A percentile compares a stretch with the other conserved stretches of the same genome.
phyloP scores from a whole-genome alignment of 2,329 filamentous ascomycete species.

The Tolypocladium tropicale region DNA sequence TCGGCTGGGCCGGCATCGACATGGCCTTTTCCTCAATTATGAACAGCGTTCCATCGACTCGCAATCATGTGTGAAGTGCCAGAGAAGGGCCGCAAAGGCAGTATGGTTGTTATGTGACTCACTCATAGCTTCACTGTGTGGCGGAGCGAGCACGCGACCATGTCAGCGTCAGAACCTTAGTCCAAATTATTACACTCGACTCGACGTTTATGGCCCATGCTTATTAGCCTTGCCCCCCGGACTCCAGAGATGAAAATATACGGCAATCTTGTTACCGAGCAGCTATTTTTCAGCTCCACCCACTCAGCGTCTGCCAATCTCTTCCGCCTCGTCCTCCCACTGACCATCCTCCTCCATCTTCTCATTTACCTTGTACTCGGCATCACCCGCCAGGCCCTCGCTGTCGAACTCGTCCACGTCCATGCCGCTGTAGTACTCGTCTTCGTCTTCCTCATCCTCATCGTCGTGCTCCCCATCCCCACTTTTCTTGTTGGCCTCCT shows the following conservation, averaged over 20 bases:
- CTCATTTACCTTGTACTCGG: conserved; percentile 37
- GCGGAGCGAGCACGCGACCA: background rate
- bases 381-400: conserved; percentile 39
- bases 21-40: too few relatives aligned
- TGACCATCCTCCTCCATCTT: conserved; percentile 38
- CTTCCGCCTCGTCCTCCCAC: conserved; percentile 38
- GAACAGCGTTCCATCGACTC: too few relatives aligned
- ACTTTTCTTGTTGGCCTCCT: conserved; percentile 28
- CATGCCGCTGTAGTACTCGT: conserved; percentile 33
- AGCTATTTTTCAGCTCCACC: background rate
- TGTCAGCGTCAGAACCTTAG: background rate
- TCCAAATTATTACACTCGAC: background rate
- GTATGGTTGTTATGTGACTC: too few relatives aligned
- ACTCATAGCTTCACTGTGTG: too few relatives aligned
- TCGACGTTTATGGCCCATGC: background rate
- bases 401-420: conserved; percentile 41
- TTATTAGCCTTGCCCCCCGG: background rate
- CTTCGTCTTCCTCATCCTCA: conserved; percentile 30
- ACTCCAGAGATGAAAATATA: background rate
- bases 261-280: background rate
- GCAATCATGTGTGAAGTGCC: too few relatives aligned
- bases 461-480: conserved; percentile 21
- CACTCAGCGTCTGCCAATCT: conserved; percentile 1
- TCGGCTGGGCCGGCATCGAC: too few relatives aligned
- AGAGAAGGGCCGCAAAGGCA: too few relatives aligned